These are phyloP conservation scores for Endoconidiophora laricicola DNA, from an alignment of 2,329 filamentous ascomycete genomes.

Conservation along the genomic window DNA sequence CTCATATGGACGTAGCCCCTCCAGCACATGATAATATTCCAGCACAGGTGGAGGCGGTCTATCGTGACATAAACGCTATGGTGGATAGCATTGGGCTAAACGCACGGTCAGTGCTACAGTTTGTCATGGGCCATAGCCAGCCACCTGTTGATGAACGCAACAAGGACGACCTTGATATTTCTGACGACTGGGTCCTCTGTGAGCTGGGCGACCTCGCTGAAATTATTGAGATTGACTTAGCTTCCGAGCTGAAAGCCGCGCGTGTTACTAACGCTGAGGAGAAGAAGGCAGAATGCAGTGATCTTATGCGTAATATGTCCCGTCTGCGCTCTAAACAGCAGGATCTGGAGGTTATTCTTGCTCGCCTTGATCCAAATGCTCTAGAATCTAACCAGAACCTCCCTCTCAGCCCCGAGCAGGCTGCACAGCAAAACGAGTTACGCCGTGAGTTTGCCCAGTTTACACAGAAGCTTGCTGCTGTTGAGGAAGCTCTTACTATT, in stretches of 20 bases:
- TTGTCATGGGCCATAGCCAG: constrained; percentile 50
- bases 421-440: constrained; percentile 68
- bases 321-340: constrained; percentile 60
- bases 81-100: constrained; percentile 85
- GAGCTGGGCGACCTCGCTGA: constrained; percentile 55
- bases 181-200: constrained; percentile 55
- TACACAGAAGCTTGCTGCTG: constrained; percentile 55
- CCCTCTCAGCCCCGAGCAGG: constrained; percentile 70
- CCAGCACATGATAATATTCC: constrained; percentile 40
- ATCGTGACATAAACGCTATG: constrained; percentile 82
- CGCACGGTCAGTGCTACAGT: constrained; percentile 45
- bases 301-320: constrained; percentile 52
- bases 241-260: constrained; percentile 46
- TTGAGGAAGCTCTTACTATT: constrained; percentile 64
- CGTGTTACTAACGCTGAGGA: constrained; percentile 50
- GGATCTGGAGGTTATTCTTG: constrained; percentile 59
- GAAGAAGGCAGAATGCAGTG: constrained; percentile 51
- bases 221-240: constrained; percentile 47
- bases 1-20: constrained; percentile 36
- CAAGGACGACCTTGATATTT: constrained; percentile 50
- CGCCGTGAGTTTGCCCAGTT: constrained; percentile 59
- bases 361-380: constrained; percentile 51
- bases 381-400: constrained; percentile 47
- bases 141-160: constrained; percentile 36
- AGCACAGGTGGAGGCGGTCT: constrained; percentile 49